Evolutionary conservation across 202 grass and related monocot species (phyloP).

Genomic region (Eragrostis tef): DNA sequence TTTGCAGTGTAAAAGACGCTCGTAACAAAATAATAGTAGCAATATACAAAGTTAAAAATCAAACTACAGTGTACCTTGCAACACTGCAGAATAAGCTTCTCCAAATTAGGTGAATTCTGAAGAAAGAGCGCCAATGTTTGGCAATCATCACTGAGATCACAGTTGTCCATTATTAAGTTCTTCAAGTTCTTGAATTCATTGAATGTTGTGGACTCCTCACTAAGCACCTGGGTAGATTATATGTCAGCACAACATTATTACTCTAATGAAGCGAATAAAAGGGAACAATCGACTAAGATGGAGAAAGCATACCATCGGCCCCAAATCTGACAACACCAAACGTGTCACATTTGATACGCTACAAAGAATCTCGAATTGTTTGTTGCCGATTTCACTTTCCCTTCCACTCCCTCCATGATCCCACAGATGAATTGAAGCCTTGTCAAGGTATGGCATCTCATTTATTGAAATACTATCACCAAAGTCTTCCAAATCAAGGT

Average conservation of each 20-base stretch:
- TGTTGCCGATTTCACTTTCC: background rate
- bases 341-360: background rate
- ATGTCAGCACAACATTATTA: background rate
- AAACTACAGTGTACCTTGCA: background rate
- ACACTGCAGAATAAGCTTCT: background rate
- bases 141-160: background rate
- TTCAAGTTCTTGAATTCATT: background rate
- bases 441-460: background rate
- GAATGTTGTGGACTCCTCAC: background rate
- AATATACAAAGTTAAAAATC: background rate
- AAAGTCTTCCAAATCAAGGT: background rate
- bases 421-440: background rate
- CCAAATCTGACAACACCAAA: background rate
- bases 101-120: background rate
- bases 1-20: no score
- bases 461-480: background rate
- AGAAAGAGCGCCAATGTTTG: background rate
- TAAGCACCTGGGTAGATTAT: background rate
- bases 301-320: background rate
- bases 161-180: background rate
- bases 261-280: background rate
- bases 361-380: background rate
- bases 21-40: no score
- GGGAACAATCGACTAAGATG: no score
- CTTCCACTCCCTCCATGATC: background rate